phyloP scores from a whole-genome alignment of 768 basidiomycete species.

The Termitomyces titanicus region DNA sequence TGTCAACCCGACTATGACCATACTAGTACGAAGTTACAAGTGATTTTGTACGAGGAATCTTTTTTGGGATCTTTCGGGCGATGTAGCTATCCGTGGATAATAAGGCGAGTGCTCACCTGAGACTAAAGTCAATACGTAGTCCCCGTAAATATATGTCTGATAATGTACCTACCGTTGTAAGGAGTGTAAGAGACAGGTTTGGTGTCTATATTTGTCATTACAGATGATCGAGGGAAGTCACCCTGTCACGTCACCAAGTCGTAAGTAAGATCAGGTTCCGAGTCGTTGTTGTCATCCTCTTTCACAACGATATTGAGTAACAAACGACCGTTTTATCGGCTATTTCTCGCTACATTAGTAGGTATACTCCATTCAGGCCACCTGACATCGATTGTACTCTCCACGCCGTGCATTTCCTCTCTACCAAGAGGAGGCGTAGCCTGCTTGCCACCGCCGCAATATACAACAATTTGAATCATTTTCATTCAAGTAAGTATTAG shows the following conservation, averaged over 20 bases:
- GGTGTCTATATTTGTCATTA: constrained; percentile 6
- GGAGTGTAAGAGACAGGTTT: constrained; percentile 1
- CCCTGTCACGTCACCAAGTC: constrained; percentile 16
- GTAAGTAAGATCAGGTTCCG: constrained; percentile 16
- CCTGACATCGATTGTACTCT: not conserved
- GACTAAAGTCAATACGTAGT: not conserved
- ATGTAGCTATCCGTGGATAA: too few species aligned
- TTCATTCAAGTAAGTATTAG: constrained; percentile 2
- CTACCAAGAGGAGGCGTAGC: not conserved
- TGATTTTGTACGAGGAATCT: too few species aligned
- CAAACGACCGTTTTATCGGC: not conserved
- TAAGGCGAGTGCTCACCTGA: not conserved
- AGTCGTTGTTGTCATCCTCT: constrained; percentile 14
- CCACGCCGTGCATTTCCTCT: not conserved
- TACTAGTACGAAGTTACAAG: too few species aligned
- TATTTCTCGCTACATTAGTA: not conserved
- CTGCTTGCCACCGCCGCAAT: constrained; percentile 6
- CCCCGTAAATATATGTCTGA: not conserved
- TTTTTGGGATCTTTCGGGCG: too few species aligned
- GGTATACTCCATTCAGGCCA: not conserved
- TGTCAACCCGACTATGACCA: not conserved
- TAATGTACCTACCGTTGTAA: not conserved
- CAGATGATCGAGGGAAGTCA: constrained; percentile 13
- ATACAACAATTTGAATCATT: not conserved
- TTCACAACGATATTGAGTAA: constrained; percentile 6